Evolutionary conservation across 352 stramenopile species (phyloP).

Genomic region (Globisporangium splendens): DNA sequence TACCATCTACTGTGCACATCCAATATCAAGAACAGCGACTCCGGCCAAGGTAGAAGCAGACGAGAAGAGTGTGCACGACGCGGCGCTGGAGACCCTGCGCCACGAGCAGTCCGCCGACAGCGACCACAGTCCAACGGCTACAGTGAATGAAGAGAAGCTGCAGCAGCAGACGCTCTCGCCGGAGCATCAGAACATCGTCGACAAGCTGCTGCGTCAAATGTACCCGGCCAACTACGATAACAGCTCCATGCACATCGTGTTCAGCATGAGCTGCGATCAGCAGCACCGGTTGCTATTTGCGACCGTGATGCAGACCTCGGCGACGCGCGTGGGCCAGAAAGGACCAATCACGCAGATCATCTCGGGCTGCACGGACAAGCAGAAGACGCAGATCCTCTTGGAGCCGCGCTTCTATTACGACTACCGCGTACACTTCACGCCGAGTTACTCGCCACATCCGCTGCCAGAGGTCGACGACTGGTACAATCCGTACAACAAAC

Average conservation of each 20-base stretch:
- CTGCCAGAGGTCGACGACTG: slow-evolving; percentile 27
- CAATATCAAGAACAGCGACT: no score
- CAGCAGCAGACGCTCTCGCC: not conserved
- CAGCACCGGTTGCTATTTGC: slow-evolving; percentile 4
- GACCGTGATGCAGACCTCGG: slow-evolving; percentile 8
- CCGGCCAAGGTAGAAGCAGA: not conserved
- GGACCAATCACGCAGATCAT: slow-evolving; percentile 19
- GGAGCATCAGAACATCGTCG: not conserved
- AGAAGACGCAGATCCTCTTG: slow-evolving; percentile 20
- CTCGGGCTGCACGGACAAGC: slow-evolving; percentile 28
- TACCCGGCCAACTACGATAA: not conserved
- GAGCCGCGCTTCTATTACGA: slow-evolving; percentile 46
- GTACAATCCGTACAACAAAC: slow-evolving; percentile 51
- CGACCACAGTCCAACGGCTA: not conserved
- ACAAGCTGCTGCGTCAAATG: not conserved
- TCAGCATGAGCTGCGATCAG: slow-evolving; percentile 16
- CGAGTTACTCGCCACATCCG: slow-evolving; percentile 33
- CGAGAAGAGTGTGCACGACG: not conserved
- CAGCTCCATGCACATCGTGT: slow-evolving; percentile 14
- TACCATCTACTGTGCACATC: no score
- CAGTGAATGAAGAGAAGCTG: slow-evolving; percentile 1
- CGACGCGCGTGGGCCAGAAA: slow-evolving; percentile 5
- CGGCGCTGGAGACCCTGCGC: not conserved
- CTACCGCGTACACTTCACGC: slow-evolving; percentile 42
- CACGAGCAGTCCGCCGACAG: not conserved